Base-by-base conservation (phyloP, 768 basidiomycete genomes). In the Leccinum uliginosum region DNA sequence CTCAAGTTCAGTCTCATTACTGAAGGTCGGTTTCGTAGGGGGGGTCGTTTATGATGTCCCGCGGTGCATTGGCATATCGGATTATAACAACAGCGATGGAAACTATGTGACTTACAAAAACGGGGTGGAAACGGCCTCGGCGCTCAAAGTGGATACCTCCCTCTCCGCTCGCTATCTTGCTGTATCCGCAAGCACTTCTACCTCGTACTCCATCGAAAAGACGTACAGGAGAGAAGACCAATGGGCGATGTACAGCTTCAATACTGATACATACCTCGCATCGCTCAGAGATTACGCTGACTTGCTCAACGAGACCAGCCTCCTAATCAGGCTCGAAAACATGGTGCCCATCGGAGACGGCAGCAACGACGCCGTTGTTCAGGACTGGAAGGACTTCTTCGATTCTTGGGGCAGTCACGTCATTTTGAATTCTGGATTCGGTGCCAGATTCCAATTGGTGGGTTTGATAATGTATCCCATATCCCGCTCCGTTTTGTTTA, bases 241-340 rank as follows among this genome's bases (percentile, higher is more conserved):
- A 45, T 62, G 40, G 34, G 61, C 61, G n/a, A 50, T 62, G 55
- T 62, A 62, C 53, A 57, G 60, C 14, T 62, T 60, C 52, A 62
- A 61, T 38, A 43, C 60, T 1, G 51, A 58, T 30, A 50, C 48
- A 3, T 62, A 62, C 50, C 46, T 54, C 3, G 61, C 61, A 30
- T 49, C 48, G 15, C 17, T 62, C 35, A 50, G 47, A 46, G 23
- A 62, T 24, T 62, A 62, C 14, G 45, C 9, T 8, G 48, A 55
- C 54, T 24, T 58, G 40, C 49, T 54, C 17, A 48, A 50, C 15
- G 49, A 56, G 50, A 26, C 27, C 5, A 24, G 38, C 23, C 55
- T 56, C 21, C 11, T 30, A 19, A 51, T 9, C 2, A 32, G 55
- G 40, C 55, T 56, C 15, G 26, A 40, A 44, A 29, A 40, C 1